A percentile compares a stretch with the other conserved stretches of the same genome.
Evolutionary conservation across 1,139 yeast genomes (phyloP).

Genomic region (Saccharomyces hybrid): DNA sequence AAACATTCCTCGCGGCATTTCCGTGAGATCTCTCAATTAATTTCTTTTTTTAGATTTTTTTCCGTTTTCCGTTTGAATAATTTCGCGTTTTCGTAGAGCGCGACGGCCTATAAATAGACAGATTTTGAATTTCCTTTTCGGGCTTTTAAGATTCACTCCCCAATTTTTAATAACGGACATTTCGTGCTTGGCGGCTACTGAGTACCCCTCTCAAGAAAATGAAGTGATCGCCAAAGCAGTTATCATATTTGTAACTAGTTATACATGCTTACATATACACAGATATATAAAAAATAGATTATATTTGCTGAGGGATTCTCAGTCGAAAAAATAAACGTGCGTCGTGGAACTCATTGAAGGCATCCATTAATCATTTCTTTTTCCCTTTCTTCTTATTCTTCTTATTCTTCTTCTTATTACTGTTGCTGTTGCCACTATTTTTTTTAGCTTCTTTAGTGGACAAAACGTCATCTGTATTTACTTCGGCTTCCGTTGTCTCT

Average conservation of each 20-base stretch:
- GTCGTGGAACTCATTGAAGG: not conserved
- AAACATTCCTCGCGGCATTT: not conserved
- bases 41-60: not conserved
- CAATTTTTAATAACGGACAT: not conserved
- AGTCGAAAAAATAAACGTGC: not conserved
- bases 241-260: not conserved
- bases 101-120: not conserved
- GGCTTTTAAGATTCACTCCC: not conserved
- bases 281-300: not conserved
- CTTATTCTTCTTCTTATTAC: conserved; percentile 12
- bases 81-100: not conserved
- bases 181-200: not conserved
- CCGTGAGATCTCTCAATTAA: not conserved
- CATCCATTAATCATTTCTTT: conserved; percentile 3
- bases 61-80: not conserved
- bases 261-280: not conserved
- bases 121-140: not conserved
- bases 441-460: not conserved
- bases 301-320: not conserved
- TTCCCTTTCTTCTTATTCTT: conserved; percentile 15
- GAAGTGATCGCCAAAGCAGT: not conserved
- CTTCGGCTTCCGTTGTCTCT: not conserved
- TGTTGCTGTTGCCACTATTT: not conserved
- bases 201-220: not conserved
- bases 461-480: not conserved